Evolutionary conservation across 768 basidiomycete genomes (phyloP), one percentile per base, ranked within the genome.

Genomic region (Boletus patriciae): DNA sequence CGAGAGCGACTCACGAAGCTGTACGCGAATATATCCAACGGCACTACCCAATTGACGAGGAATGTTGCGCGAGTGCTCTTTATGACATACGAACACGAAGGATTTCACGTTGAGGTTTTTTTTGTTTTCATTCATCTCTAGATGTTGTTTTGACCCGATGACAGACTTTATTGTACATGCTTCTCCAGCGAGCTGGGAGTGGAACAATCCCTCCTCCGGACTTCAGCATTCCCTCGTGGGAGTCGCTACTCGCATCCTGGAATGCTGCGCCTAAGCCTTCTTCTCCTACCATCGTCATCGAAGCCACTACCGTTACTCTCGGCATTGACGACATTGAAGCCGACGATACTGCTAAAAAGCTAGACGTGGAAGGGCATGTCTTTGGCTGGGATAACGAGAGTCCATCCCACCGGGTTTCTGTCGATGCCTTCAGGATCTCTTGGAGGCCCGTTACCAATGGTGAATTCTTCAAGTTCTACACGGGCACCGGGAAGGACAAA

Each of bases 371-470:
- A 18, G 73, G 72, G 9, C 87, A 95, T 65, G 83, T 87, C 54
- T 93, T 91, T 71, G 94, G 94, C 0, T 94, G 96, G 97, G 97
- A 99, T 69, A 94, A 93, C 63, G 97, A 99, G 74, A 79, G 86
- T 62, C 92, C 94, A 2, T 75, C 77, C 60, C 76, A 86, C 23
- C 67, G 65, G 15, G 82, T 87, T n/a, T 61, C 79, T 0, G 85
- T 97, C 33, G 76, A 73, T 40, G 57, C 80, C 59, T 94, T 98
- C 77, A 80, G 77, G 63, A 87, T 97, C 40, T 87, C 88, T 41
- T 88, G 90, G 80, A 77, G 92, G 58, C 94, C 94, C 1, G 78
- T 99, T 36, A 92, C 88, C 53, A 99, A 98, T 60, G 86, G 85
- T 11, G 85, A 99, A 64, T 97, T 93, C 70, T 83, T 83, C 62